These are phyloP conservation scores for Leucocoprinus leucothites DNA, from an alignment of 768 basidiomycete species.

Conservation along the genomic window DNA sequence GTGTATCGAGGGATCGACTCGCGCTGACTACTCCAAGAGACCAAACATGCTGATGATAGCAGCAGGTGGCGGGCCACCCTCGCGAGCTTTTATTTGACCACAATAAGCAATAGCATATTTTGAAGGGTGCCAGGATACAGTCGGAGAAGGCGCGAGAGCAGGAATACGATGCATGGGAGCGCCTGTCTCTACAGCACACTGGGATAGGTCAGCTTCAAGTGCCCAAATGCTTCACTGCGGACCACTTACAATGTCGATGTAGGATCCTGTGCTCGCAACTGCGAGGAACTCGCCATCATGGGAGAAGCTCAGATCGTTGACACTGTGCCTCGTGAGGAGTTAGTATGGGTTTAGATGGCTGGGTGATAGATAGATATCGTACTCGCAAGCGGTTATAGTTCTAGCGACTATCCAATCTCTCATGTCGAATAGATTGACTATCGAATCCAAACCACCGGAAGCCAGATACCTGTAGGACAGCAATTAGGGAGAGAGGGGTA, in stretches of 20 bases:
- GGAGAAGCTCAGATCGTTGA: slow-evolving; percentile 75
- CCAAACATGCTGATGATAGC: slow-evolving; percentile 78
- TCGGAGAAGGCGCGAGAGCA: slow-evolving; percentile 66
- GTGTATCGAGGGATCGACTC: too few relatives aligned
- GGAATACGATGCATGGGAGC: slow-evolving; percentile 74
- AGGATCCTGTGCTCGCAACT: slow-evolving; percentile 65
- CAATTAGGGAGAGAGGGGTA: not conserved
- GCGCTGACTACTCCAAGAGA: slow-evolving; percentile 28
- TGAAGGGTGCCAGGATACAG: slow-evolving; percentile 81
- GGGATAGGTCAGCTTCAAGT: not conserved
- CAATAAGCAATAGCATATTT: slow-evolving; percentile 81
- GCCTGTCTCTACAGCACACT: slow-evolving; percentile 81
- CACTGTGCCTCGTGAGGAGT: slow-evolving; percentile 49
- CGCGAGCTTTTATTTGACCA: slow-evolving; percentile 66
- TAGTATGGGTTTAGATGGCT: not conserved
- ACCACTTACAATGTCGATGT: slow-evolving; percentile 75
- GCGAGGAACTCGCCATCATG: slow-evolving; percentile 83
- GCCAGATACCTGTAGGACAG: slow-evolving; percentile 59
- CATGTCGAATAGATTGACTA: slow-evolving; percentile 78
- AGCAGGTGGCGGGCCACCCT: slow-evolving; percentile 61
- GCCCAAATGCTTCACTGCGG: not conserved
- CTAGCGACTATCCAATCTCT: slow-evolving; percentile 78
- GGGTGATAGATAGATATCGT: slow-evolving; percentile 25
- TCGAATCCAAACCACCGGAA: slow-evolving; percentile 78
- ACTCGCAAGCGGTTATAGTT: slow-evolving; percentile 82